Conservation (phyloP, 768 basidiomycete species). For the Psilocybe sp. region DNA sequence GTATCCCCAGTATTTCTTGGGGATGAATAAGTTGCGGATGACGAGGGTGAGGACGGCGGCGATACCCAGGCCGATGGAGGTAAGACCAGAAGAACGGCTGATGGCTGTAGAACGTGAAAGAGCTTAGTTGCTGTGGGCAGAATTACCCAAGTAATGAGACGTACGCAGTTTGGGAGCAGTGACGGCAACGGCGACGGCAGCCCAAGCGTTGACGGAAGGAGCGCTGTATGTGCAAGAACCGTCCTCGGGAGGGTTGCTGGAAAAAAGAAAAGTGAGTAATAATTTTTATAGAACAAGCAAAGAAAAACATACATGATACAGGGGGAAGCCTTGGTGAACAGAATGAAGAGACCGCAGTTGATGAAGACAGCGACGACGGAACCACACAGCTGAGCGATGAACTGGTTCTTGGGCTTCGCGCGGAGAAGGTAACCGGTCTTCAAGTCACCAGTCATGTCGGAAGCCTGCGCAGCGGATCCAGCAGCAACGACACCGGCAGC, state of each 20-base stretch:
- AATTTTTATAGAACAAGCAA: no score
- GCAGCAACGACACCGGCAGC: conserved; percentile 51
- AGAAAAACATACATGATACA: conserved; percentile 47
- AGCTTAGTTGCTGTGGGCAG: neutral
- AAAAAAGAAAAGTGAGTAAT: neutral
- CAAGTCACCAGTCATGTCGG: conserved; percentile 67
- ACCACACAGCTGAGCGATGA: conserved; percentile 57
- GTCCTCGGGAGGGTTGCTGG: conserved; percentile 25
- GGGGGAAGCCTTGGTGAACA: conserved; percentile 61
- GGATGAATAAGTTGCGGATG: conserved; percentile 43
- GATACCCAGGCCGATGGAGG: conserved; percentile 52
- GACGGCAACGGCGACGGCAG: conserved; percentile 52
- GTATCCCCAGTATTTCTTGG: conserved; percentile 46
- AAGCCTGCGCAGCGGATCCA: conserved; percentile 53
- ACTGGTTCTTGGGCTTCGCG: conserved; percentile 62
- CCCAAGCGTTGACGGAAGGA: conserved; percentile 56
- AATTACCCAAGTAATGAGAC: conserved; percentile 7
- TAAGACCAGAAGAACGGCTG: conserved; percentile 53
- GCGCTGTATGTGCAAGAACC: conserved; percentile 50
- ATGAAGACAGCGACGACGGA: conserved; percentile 61
- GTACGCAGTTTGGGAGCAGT: conserved; percentile 44
- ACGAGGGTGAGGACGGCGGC: conserved; percentile 41
- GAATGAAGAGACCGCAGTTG: conserved; percentile 52
- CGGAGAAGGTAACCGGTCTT: conserved; percentile 70
- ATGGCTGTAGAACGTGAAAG: conserved; percentile 31